Conservation (phyloP, 768 basidiomycete species). For the Agrocybe chaxingu region DNA sequence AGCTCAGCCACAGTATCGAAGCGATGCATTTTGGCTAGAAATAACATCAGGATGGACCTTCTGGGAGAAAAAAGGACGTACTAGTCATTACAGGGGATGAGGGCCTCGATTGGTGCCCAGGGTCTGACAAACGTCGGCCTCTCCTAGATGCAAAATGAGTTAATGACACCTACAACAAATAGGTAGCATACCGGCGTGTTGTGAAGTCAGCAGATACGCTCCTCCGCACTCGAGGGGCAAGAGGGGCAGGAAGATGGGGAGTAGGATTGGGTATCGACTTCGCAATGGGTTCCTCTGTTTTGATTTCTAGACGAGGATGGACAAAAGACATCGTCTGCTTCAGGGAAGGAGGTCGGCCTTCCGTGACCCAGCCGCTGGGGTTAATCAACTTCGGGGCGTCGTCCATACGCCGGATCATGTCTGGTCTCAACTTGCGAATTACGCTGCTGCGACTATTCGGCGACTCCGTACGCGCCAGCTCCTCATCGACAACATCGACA, state of each 20-base stretch:
- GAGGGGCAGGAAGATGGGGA: neutral
- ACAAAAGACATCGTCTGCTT: slow-evolving; percentile 1
- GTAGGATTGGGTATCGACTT: neutral
- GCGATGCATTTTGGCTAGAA: slow-evolving; percentile 29
- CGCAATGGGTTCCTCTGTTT: slow-evolving; percentile 10
- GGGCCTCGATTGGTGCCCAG: slow-evolving; percentile 29
- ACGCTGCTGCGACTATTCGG: slow-evolving; percentile 18
- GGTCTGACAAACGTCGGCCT: slow-evolving; percentile 35
- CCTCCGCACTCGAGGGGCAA: neutral
- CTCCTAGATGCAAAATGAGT: slow-evolving; percentile 5
- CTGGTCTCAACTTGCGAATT: slow-evolving; percentile 46
- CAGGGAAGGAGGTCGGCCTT: slow-evolving; percentile 28
- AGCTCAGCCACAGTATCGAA: slow-evolving; percentile 32
- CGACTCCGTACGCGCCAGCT: slow-evolving; percentile 4
- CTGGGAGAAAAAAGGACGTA: slow-evolving; percentile 16
- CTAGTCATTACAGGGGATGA: slow-evolving; percentile 26
- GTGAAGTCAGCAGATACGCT: neutral
- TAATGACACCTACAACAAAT: neutral
- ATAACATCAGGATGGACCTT: neutral
- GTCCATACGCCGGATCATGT: slow-evolving; percentile 79
- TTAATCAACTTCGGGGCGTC: slow-evolving; percentile 65
- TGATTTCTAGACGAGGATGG: neutral
- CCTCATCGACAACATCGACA: slow-evolving; percentile 13
- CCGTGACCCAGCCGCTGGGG: slow-evolving; percentile 71
- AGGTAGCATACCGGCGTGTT: neutral